A percentile compares a stretch with the other conserved stretches of the same genome.
Conservation (phyloP, 1,284 basidiomycete genomes). For the Pseudozyma tsukubaensis region DNA sequence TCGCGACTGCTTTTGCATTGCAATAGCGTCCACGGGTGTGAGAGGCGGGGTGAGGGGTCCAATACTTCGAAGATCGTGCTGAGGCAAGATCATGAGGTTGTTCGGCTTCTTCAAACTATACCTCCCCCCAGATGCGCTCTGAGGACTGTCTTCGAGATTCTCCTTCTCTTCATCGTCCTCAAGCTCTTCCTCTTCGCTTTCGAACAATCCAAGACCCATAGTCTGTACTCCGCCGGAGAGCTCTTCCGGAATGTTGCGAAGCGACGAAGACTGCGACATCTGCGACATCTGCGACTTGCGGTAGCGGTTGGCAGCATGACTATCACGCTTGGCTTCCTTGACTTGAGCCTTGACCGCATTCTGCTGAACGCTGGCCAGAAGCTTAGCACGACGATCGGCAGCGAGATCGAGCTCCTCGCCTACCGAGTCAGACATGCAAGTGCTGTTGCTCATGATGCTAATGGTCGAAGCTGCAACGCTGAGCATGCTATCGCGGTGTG, state of each 20-base stretch:
- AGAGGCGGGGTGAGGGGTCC: slow-evolving; percentile 42
- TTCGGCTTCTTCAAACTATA: slow-evolving; percentile 25
- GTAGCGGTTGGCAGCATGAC: slow-evolving; percentile 28
- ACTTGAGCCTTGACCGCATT: slow-evolving; percentile 40
- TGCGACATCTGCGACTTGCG: slow-evolving; percentile 36
- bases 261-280: slow-evolving; percentile 39
- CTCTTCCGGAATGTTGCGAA: slow-evolving; percentile 46
- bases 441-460: slow-evolving; percentile 54
- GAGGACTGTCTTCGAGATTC: slow-evolving; percentile 27
- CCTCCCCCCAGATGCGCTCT: background rate
- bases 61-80: slow-evolving; percentile 21
- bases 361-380: slow-evolving; percentile 48
- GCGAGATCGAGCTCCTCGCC: slow-evolving; percentile 44
- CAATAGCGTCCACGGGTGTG: slow-evolving; percentile 33
- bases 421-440: slow-evolving; percentile 45
- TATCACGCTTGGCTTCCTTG: slow-evolving; percentile 44
- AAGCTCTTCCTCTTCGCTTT: slow-evolving; percentile 29
- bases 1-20: slow-evolving; percentile 27
- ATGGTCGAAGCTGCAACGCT: slow-evolving; percentile 51
- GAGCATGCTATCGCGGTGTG: slow-evolving; percentile 45
- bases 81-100: slow-evolving; percentile 30
- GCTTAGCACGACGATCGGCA: slow-evolving; percentile 42
- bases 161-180: slow-evolving; percentile 32
- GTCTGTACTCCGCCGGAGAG: slow-evolving; percentile 27
- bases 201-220: slow-evolving; percentile 44